Evolutionary conservation across 1,284 basidiomycete genomes (phyloP).

Genomic region (Agaricales sp.): DNA sequence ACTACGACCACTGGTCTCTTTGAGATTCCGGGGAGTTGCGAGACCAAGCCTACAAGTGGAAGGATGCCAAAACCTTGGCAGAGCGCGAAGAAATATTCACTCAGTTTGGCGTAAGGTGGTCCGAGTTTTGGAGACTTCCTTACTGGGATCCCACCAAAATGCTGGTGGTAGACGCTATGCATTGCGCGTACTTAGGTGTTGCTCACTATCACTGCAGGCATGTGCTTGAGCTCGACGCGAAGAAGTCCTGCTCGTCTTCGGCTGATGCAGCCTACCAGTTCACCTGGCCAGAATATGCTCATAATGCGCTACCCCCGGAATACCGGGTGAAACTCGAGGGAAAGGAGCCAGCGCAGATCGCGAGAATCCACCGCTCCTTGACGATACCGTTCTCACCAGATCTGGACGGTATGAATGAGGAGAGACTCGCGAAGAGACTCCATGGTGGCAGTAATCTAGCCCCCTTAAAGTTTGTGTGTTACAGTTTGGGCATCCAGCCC

Average conservation of each 20-base stretch:
- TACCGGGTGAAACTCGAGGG: no score
- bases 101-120: conserved; percentile 22
- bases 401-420: no score
- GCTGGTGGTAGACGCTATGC: conserved; percentile 27
- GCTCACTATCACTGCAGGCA: conserved; percentile 16
- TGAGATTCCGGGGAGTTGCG: conserved; percentile 9
- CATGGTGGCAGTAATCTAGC: no score
- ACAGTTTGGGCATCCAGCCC: no score
- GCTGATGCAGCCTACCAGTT: background rate
- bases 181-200: conserved; percentile 16
- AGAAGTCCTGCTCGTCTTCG: background rate
- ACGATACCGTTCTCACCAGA: no score
- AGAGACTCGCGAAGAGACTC: no score
- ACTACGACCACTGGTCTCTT: conserved; percentile 9
- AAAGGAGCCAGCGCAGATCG: no score
- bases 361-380: no score
- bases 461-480: no score
- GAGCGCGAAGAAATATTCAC: conserved; percentile 16
- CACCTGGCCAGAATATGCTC: background rate
- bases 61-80: conserved; percentile 13
- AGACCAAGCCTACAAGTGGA: conserved; percentile 17
- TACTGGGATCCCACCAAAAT: conserved; percentile 27
- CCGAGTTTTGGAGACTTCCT: conserved; percentile 21
- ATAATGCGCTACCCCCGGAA: no score
- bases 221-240: conserved; percentile 7